Conservation (phyloP, 1,284 basidiomycete species). For the Pisolithus thermaeus region DNA sequence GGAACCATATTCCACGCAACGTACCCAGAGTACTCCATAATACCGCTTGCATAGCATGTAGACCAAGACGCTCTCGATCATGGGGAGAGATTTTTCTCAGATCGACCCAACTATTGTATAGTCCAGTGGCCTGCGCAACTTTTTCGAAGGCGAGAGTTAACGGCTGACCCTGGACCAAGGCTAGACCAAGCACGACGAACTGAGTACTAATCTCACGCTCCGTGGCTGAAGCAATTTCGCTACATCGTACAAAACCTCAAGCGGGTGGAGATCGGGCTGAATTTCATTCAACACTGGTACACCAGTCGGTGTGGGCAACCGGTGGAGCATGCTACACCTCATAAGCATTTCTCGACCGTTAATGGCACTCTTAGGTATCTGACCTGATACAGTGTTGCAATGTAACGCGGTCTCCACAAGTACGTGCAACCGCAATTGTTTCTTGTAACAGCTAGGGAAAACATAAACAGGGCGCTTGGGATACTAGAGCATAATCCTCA, state of each 20-base stretch:
- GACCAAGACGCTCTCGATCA: slow-evolving; percentile 61
- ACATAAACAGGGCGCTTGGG: slow-evolving; percentile 4
- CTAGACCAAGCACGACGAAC: neutral
- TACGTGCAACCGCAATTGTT: slow-evolving; percentile 67
- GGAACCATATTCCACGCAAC: slow-evolving; percentile 1
- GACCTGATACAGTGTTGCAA: slow-evolving; percentile 77
- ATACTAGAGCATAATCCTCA: neutral
- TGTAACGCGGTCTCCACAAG: slow-evolving; percentile 61
- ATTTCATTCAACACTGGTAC: slow-evolving; percentile 61
- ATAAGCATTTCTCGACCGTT: slow-evolving; percentile 10
- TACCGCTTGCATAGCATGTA: slow-evolving; percentile 66
- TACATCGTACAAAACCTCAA: slow-evolving; percentile 68
- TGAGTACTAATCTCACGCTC: slow-evolving; percentile 17
- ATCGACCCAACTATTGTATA: slow-evolving; percentile 67
- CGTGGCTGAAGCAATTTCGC: slow-evolving; percentile 28
- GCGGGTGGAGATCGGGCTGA: slow-evolving; percentile 69
- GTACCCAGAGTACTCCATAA: slow-evolving; percentile 67
- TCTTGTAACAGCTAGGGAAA: slow-evolving; percentile 56
- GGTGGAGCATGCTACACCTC: slow-evolving; percentile 54
- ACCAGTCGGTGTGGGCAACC: slow-evolving; percentile 49
- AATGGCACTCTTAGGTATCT: slow-evolving; percentile 3
- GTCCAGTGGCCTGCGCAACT: slow-evolving; percentile 58
- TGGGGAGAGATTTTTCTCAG: slow-evolving; percentile 42
- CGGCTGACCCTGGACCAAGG: slow-evolving; percentile 58
- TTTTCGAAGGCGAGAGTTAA: slow-evolving; percentile 62